Percentiles rank a stretch among this genome's conserved stretches.
Evolutionary conservation across 257 asterid species (phyloP).

Genomic region (Euphrasia confusa): DNA sequence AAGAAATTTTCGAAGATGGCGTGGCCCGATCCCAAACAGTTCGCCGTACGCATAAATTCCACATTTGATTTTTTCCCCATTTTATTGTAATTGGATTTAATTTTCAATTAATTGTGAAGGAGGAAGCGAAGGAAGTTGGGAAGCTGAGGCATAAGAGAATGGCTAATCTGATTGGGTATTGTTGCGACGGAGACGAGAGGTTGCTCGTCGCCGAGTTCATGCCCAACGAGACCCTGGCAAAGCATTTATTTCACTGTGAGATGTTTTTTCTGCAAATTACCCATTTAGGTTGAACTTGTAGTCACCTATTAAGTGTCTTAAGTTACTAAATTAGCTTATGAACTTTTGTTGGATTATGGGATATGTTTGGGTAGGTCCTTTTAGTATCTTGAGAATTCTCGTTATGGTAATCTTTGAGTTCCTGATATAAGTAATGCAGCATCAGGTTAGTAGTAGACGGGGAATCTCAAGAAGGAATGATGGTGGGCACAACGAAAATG

Average conservation of each 20-base stretch:
- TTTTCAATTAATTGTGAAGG: slow-evolving; percentile 39
- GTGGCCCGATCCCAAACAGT: slow-evolving; percentile 97
- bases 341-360: too few species aligned
- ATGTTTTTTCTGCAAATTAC: slow-evolving; percentile 1
- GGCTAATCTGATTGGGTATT: slow-evolving; percentile 92
- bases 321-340: not conserved
- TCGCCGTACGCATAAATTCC: slow-evolving; percentile 41
- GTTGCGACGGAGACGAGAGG: slow-evolving; percentile 97
- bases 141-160: slow-evolving; percentile 89
- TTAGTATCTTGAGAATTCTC: too few species aligned
- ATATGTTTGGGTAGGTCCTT: too few species aligned
- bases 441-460: not conserved
- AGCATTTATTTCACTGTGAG: slow-evolving; percentile 92
- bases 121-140: slow-evolving; percentile 93
- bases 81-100: not conserved
- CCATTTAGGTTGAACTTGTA: not conserved
- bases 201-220: slow-evolving; percentile 93
- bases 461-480: slow-evolving; percentile 9
- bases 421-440: not conserved
- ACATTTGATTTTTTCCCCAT: not conserved
- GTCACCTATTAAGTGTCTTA: not conserved
- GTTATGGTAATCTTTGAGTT: not conserved
- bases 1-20: slow-evolving; percentile 82
- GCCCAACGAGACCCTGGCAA: slow-evolving; percentile 96
- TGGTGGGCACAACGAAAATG: slow-evolving; percentile 3